Percentiles rank a stretch among this genome's conserved stretches.
Evolutionary conservation across 768 basidiomycete genomes (phyloP).

Genomic region (Tremella yokohamensis): DNA sequence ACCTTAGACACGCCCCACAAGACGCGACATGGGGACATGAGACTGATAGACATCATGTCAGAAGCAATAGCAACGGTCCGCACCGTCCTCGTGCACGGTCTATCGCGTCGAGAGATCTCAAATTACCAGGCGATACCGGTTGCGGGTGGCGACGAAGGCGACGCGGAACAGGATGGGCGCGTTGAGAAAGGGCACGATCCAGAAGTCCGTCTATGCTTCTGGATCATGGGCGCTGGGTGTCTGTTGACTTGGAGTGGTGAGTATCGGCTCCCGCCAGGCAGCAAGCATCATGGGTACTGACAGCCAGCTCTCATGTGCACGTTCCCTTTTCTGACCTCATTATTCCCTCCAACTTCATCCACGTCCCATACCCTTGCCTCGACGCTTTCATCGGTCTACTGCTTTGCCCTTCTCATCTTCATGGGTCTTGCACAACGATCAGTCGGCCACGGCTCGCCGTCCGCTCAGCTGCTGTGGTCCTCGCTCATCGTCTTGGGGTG

Average conservation of each 20-base stretch:
- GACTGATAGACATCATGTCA: too few relatives aligned
- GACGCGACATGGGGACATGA: too few relatives aligned
- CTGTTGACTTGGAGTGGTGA: conserved; percentile 88
- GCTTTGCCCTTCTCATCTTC: conserved; percentile 64
- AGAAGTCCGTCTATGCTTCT: conserved; percentile 43
- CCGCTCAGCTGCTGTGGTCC: conserved; percentile 27
- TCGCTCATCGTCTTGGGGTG: conserved; percentile 55
- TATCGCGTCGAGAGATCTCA: too few relatives aligned
- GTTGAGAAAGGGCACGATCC: not conserved
- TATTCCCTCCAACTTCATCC: conserved; percentile 60
- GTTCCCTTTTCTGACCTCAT: conserved; percentile 71
- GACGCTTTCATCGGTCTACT: conserved; percentile 63
- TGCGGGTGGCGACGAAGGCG: too few relatives aligned
- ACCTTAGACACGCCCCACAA: too few relatives aligned
- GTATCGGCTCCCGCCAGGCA: conserved; percentile 22
- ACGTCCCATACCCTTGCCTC: conserved; percentile 63
- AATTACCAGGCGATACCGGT: too few relatives aligned
- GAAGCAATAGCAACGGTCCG: too few relatives aligned
- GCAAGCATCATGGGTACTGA: not conserved
- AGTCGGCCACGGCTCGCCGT: conserved; percentile 43
- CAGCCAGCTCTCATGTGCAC: conserved; percentile 77
- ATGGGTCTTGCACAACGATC: conserved; percentile 64
- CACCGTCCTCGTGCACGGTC: too few relatives aligned
- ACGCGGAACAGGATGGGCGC: too few relatives aligned
- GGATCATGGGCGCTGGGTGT: conserved; percentile 68